A percentile compares a stretch with the other conserved stretches of the same genome.
Evolutionary conservation across 305 asterid species (phyloP).

Genomic region (Fraxinus greggii): DNA sequence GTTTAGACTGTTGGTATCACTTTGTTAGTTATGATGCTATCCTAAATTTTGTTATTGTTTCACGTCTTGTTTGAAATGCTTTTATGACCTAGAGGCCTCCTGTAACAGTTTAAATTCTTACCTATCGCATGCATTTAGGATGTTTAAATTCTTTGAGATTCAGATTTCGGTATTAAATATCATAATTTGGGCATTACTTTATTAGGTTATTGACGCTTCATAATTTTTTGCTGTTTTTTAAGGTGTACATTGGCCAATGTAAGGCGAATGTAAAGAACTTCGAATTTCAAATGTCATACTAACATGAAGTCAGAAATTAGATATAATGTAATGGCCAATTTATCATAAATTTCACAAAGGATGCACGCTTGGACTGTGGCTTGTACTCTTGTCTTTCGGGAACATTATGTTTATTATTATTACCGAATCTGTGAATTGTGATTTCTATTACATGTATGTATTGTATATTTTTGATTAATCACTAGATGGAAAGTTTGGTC

Average conservation of each 20-base stretch:
- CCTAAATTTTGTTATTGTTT: neutral
- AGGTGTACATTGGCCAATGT: neutral
- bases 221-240: neutral
- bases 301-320: neutral
- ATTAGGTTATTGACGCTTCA: neutral
- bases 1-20: neutral
- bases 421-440: neutral
- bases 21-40: neutral
- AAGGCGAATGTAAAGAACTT: neutral
- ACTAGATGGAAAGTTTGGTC: neutral
- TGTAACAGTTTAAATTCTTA: neutral
- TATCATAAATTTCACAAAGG: constrained; percentile 6
- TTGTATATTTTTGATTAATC: constrained; percentile 6
- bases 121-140: neutral
- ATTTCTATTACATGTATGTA: neutral
- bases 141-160: neutral
- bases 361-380: neutral
- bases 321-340: constrained; percentile 4
- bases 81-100: neutral
- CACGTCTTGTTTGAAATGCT: neutral
- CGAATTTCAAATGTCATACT: neutral
- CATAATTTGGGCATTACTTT: constrained; percentile 1
- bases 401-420: neutral
- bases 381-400: neutral
- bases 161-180: constrained; percentile 2